Base-by-base conservation (phyloP, 106 monocot species). In the Dioscorea alata region DNA sequence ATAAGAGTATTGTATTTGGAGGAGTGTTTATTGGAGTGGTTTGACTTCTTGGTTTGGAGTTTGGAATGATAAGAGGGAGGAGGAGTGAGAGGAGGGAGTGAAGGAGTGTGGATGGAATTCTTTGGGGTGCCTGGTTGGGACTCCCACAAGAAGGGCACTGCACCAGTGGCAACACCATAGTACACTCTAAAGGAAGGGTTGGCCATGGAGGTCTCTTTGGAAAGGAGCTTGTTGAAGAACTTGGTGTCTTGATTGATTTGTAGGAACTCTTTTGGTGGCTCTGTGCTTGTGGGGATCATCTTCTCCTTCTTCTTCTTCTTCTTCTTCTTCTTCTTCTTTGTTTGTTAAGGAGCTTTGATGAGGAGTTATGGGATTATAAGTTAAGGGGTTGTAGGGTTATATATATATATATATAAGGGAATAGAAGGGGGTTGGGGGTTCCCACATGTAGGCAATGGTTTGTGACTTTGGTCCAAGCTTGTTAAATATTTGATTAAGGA, bases 171-270 rank as follows among this genome's bases (percentile, higher is more conserved):
- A 2, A 52, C 85, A 0, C 68, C 71, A 23, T 81, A 75, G 81
- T 85, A 85, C 57, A 85, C 77, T 24, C 85, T 70, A 57, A 81
- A 78, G 20, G 85, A 85, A 63, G 85, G 74, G 74, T 75, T 78
- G 20, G 80, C 60, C 12, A 50, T 22, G 33, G 84, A 69, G 71
- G 59, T 75, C 59, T 85, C 85, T 63, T 64, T 71, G 32, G 85
- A 78, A 52, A 85, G 63, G 31, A 81, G 74, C 49, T 77, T 66
- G 16, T 61, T 25, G 71, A 71, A 75, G 75, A 83, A 79, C 78
- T 83, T 71, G 32, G 77, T 70, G 18, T 78, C 65, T 48, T 78
- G 50, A 33, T 20, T 79, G 61, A 79, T 63, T 20, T 68, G 61
- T 16, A 83, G 79, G 13, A 69, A 57, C 33, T 48, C 61, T 42